Evolutionary conservation across 257 asterid species (phyloP).

Genomic region (Coffea canephora): DNA sequence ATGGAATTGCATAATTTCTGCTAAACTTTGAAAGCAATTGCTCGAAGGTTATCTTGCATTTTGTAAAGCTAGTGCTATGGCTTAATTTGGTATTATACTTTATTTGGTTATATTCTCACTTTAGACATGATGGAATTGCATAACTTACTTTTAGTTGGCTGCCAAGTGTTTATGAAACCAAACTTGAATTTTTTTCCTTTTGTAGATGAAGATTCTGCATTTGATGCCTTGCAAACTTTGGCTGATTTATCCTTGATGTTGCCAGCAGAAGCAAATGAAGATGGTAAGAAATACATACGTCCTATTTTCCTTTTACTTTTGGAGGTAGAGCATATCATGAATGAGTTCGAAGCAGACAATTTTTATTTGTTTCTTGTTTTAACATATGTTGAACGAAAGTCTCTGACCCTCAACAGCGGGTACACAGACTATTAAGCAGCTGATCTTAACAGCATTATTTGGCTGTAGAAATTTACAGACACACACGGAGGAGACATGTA

Average conservation of each 20-base stretch:
- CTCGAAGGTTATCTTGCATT: background rate
- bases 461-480: background rate
- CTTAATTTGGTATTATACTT: background rate
- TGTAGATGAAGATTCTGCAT: conserved; percentile 69
- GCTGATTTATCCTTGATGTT: conserved; percentile 83
- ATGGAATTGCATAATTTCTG: background rate
- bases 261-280: conserved; percentile 67
- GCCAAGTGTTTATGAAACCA: background rate
- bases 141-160: background rate
- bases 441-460: background rate
- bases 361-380: background rate
- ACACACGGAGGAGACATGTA: background rate
- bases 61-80: background rate
- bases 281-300: conserved; percentile 45
- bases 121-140: background rate
- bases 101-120: background rate
- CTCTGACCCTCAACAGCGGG: background rate
- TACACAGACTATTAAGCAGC: background rate
- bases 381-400: background rate
- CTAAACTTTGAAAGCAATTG: background rate
- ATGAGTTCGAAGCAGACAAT: background rate
- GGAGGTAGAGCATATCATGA: background rate
- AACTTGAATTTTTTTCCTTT: conserved; percentile 20
- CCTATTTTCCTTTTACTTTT: background rate
- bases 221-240: conserved; percentile 79